These are phyloP conservation scores for Phytophthora brassicae DNA, from an alignment of 352 stramenopile genomes.

Conservation along the genomic window DNA sequence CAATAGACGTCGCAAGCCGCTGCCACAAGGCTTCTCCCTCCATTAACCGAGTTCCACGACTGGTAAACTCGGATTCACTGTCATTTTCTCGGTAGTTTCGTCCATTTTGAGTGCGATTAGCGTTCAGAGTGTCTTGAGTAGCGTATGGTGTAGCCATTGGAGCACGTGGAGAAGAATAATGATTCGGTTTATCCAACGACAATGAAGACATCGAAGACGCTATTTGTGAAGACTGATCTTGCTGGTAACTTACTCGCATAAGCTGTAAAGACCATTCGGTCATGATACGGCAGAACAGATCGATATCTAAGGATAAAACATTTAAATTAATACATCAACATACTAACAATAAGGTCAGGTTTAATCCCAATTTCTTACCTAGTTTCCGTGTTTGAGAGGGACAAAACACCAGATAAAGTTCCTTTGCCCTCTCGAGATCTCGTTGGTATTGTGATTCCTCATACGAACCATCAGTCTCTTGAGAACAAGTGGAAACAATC, in stretches of 20 bases:
- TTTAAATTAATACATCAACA: neutral
- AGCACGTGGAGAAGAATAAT: conserved; percentile 22
- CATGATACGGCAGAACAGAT: conserved; percentile 83
- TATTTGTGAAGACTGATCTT: conserved; percentile 19
- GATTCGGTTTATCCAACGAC: conserved; percentile 23
- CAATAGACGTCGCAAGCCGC: conserved; percentile 51
- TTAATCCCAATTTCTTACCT: conserved; percentile 19
- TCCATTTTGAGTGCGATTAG: neutral
- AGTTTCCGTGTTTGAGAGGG: conserved; percentile 66
- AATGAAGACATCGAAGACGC: conserved; percentile 18
- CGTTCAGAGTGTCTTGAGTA: conserved; percentile 27
- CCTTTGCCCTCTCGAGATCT: conserved; percentile 36
- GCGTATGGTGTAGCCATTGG: conserved; percentile 58
- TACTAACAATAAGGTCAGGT: too few species aligned
- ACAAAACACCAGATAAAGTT: conserved; percentile 76
- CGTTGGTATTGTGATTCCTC: conserved; percentile 12
- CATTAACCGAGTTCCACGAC: conserved; percentile 9
- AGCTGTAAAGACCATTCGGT: conserved; percentile 72
- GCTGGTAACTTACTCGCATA: conserved; percentile 48
- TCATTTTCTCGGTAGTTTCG: neutral
- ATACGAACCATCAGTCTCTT: neutral
- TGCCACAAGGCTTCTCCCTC: conserved; percentile 64
- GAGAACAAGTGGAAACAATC: conserved; percentile 34
- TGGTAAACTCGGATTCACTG: conserved; percentile 4
- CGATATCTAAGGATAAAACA: conserved; percentile 46